Percentiles rank a stretch among this genome's conserved stretches.
phyloP scores from a whole-genome alignment of 148 eudicot genomes.

The Persicaria maculosa region DNA sequence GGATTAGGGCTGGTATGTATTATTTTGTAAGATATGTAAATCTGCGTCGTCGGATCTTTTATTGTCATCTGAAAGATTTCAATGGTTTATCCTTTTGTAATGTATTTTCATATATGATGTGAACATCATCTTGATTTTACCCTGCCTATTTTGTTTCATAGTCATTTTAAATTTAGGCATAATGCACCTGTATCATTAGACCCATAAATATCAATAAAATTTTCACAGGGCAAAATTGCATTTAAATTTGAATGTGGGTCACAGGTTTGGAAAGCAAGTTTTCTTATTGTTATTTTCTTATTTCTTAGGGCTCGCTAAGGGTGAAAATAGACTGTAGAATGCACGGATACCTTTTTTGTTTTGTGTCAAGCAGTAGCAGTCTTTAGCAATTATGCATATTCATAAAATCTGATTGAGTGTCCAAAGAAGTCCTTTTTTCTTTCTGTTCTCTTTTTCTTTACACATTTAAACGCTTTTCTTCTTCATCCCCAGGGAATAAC shows the following conservation, averaged over 20 bases:
- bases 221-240: not conserved
- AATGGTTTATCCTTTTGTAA: not conserved
- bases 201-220: not conserved
- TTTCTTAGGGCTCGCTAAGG: not conserved
- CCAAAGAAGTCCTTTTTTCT: not conserved
- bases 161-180: not conserved
- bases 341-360: not conserved
- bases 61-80: not conserved
- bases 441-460: not conserved
- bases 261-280: not conserved
- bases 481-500: not conserved
- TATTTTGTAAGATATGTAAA: not conserved
- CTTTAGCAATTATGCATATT: not conserved
- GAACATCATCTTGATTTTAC: not conserved
- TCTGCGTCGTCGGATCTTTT: slow-evolving; percentile 5
- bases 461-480: not conserved
- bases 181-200: not conserved
- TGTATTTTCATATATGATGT: not conserved
- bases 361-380: not conserved
- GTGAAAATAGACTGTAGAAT: not conserved
- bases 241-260: not conserved
- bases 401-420: not conserved
- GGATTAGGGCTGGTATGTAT: slow-evolving; percentile 74
- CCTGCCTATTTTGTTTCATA: not conserved
- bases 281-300: not conserved